Conservation (phyloP, 1,139 yeast species). For the Meyerozyma carpophila region DNA sequence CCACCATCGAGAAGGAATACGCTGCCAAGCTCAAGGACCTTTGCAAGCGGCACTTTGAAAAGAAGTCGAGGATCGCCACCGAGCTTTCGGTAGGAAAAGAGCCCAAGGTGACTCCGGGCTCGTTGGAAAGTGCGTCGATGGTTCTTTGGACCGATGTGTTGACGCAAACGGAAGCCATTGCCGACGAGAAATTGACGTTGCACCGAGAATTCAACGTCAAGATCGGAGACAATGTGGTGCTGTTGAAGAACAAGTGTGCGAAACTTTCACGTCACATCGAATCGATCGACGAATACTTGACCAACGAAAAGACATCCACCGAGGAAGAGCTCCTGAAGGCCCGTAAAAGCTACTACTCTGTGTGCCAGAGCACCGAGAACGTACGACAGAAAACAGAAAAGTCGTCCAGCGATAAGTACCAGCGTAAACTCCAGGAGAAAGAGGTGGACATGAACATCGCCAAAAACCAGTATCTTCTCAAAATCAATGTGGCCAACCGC, state of each 20-base stretch:
- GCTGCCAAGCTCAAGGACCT: constrained; percentile 61
- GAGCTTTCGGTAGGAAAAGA: constrained; percentile 81
- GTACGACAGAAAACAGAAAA: constrained; percentile 70
- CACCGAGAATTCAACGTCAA: constrained; percentile 58
- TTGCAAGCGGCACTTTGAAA: constrained; percentile 66
- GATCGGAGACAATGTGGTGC: constrained; percentile 57
- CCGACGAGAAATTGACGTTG: constrained; percentile 60
- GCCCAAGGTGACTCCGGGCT: constrained; percentile 92
- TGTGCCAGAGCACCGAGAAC: constrained; percentile 76
- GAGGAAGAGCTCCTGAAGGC: constrained; percentile 67
- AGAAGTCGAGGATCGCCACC: constrained; percentile 67
- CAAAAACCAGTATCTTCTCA: constrained; percentile 77
- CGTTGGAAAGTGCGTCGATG: constrained; percentile 83
- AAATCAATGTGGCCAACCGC: constrained; percentile 80
- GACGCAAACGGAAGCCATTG: constrained; percentile 76
- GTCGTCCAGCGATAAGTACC: constrained; percentile 53
- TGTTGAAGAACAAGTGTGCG: constrained; percentile 50
- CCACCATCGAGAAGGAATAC: constrained; percentile 78
- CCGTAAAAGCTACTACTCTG: constrained; percentile 70
- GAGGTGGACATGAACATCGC: constrained; percentile 79
- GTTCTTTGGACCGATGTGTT: constrained; percentile 93
- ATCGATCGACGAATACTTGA: constrained; percentile 53
- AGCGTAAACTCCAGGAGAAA: constrained; percentile 54
- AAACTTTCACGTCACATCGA: constrained; percentile 53
- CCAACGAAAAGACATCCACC: constrained; percentile 49